Percentiles rank a stretch among this genome's conserved stretches.
Conservation (phyloP, 1,284 basidiomycete genomes). For the Pholiota adiposa region DNA sequence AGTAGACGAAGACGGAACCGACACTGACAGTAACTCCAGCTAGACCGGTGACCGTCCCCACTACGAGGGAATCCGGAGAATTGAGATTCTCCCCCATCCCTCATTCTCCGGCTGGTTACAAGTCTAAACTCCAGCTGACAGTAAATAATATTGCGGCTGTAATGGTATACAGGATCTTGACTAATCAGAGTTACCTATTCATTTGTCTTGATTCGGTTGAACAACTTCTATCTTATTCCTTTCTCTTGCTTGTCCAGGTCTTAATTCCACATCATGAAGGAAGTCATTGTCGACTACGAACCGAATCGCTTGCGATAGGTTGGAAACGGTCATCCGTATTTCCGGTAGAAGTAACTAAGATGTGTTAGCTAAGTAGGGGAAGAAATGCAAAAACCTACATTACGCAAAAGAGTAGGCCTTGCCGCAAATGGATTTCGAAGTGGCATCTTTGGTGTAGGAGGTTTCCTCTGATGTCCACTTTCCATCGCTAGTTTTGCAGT, state of each 20-base stretch:
- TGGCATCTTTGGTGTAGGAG: conserved; percentile 49
- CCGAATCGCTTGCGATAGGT: conserved; percentile 91
- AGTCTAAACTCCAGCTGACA: too few relatives aligned
- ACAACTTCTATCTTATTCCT: conserved; percentile 66
- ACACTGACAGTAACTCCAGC: conserved; percentile 27
- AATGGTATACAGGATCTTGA: conserved; percentile 12
- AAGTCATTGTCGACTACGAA: conserved; percentile 95
- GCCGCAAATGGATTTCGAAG: conserved; percentile 71
- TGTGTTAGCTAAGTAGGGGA: not conserved
- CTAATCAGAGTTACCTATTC: conserved; percentile 12
- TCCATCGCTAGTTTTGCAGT: not conserved
- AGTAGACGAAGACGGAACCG: conserved; percentile 37
- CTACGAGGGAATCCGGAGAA: too few relatives aligned
- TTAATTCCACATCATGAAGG: conserved; percentile 81
- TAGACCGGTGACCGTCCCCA: too few relatives aligned
- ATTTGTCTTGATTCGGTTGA: conserved; percentile 17
- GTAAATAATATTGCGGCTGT: conserved; percentile 13
- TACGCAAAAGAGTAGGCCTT: conserved; percentile 72
- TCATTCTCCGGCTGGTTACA: too few relatives aligned
- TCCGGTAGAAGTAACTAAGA: conserved; percentile 83
- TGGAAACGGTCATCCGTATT: conserved; percentile 89
- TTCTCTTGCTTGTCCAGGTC: conserved; percentile 78
- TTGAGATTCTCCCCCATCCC: too few relatives aligned
- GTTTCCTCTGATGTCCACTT: conserved; percentile 6
- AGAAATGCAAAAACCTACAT: conserved; percentile 51